phyloP scores from a whole-genome alignment of 2,329 filamentous ascomycete species.

The Epichloe gansuensis region DNA sequence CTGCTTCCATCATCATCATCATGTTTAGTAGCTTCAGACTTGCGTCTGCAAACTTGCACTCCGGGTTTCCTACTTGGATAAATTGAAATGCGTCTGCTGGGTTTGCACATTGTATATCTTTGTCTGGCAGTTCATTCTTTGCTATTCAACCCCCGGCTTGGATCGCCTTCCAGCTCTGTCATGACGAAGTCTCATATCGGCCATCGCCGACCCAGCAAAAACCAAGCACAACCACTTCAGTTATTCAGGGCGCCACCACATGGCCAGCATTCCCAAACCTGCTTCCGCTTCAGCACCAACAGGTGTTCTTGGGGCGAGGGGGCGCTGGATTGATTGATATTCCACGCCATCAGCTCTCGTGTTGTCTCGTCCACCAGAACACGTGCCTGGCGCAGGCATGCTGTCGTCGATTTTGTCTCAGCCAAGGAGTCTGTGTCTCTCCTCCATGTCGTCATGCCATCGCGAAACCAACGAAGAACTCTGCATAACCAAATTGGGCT shows the following conservation, averaged over 20 bases:
- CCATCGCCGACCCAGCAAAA: neutral
- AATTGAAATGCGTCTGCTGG: neutral
- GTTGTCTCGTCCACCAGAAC: too few relatives aligned
- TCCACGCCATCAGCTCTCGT: too few relatives aligned
- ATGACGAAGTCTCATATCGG: neutral
- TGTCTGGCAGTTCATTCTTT: neutral
- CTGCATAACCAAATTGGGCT: too few relatives aligned
- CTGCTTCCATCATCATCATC: neutral
- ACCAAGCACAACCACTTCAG: neutral
- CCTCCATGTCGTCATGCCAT: too few relatives aligned
- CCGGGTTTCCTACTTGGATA: too few relatives aligned
- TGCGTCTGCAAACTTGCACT: neutral
- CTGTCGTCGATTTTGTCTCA: too few relatives aligned
- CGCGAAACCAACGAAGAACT: too few relatives aligned
- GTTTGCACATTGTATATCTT: neutral
- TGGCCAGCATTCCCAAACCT: neutral
- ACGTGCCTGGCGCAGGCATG: too few relatives aligned
- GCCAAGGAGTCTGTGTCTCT: too few relatives aligned
- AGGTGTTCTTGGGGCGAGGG: too few relatives aligned
- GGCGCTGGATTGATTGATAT: too few relatives aligned
- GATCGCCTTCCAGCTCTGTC: neutral
- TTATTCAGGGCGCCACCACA: neutral
- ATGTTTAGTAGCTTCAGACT: neutral
- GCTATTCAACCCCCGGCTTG: neutral
- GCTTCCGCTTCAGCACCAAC: too few relatives aligned